Base-by-base conservation (phyloP, 257 asterid species). In the Jacaranda copaia region DNA sequence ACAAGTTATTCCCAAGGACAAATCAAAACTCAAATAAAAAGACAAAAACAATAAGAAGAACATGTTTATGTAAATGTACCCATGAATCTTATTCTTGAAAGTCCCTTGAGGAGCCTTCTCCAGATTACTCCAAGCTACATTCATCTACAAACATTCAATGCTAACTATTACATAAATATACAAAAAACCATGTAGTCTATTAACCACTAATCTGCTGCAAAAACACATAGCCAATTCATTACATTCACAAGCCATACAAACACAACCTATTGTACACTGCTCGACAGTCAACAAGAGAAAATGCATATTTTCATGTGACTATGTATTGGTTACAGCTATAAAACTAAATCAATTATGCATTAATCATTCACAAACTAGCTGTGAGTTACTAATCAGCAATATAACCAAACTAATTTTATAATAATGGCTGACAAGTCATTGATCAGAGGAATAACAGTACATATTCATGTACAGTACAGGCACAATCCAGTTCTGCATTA, bases 31-130 rank as follows among this genome's bases (percentile, higher is more conserved):
- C 76, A 66, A 79, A 60, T 18, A 51, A 38, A 35, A 73, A 64
- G 40, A 75, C n/a, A 6, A 48, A 52, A 59, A 60, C 32, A 77
- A 46, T 5, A 48, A 59, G 39, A 14, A 43, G n/a, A 57, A 39
- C 48, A 49, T 68, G 70, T 39, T 80, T 62, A 68, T 35, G 53
- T 59, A 45, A 73, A 64, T 51, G 48, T 88, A 95, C 99, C 98
- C 88, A 72, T 96, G 97, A 80, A 96, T 77, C 83, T 89, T 96
- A 84, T 79, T 90, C 86, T 96, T 93, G 46, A 96, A 35, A 79
- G 90, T 84, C 81, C 97, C 97, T 59, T 82, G 81, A 20, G 97
- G 97, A 13, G 99, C 96, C 73, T 89, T 88, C 87, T 87, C 99
- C 87, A 96, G 87, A 57, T 82, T 89, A 84, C 52, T 83, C 98